Evolutionary conservation across 768 basidiomycete species (phyloP).

Genomic region (Ephemerocybe angulata): DNA sequence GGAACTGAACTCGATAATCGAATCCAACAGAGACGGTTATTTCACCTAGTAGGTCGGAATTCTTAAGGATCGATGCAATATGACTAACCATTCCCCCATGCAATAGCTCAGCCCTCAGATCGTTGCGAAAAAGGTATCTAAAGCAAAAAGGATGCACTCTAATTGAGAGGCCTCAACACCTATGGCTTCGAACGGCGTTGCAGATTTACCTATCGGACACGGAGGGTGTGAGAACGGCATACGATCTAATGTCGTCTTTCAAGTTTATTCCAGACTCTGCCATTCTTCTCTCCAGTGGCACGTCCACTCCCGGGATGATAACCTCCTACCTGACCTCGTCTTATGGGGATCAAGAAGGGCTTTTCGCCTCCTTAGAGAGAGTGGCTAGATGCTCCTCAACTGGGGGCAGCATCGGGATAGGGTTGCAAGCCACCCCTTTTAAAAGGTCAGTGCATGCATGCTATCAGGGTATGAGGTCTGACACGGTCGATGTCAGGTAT

Average conservation of each 20-base stretch:
- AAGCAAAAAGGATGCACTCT: background rate
- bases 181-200: background rate
- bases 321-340: background rate
- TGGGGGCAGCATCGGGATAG: background rate
- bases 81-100: too few species aligned
- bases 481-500: background rate
- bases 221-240: background rate
- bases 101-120: too few species aligned
- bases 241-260: background rate
- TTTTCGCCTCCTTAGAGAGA: background rate
- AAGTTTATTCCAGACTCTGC: background rate
- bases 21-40: too few species aligned
- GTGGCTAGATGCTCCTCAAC: background rate
- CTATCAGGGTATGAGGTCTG: too few species aligned
- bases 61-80: too few species aligned
- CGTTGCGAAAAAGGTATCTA: constrained; percentile 20
- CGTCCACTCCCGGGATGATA: background rate
- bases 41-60: too few species aligned
- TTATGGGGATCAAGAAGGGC: background rate
- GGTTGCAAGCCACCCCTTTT: background rate
- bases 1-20: too few species aligned
- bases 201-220: background rate
- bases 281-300: background rate
- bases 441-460: too few species aligned
- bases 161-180: background rate